Percentiles rank a stretch among this genome's conserved stretches.
phyloP scores from a whole-genome alignment of 768 basidiomycete genomes.

The Podaxis mareebaensis region DNA sequence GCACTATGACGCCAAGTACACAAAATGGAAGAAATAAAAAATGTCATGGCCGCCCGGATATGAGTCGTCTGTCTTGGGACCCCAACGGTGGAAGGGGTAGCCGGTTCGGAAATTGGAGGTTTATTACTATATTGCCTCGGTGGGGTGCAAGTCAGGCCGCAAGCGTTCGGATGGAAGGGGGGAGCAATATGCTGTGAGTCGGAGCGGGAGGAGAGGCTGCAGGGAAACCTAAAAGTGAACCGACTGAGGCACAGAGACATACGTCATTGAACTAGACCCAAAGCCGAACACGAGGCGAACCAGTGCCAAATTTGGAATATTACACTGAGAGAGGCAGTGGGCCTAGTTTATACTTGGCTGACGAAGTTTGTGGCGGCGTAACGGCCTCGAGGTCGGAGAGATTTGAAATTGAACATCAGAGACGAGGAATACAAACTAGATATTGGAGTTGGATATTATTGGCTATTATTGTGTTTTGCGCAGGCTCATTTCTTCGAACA shows the following conservation, averaged over 20 bases:
- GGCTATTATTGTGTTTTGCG: neutral
- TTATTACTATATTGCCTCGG: slow-evolving; percentile 2
- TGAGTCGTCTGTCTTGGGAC: neutral
- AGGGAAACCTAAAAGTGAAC: neutral
- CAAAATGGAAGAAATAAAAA: neutral
- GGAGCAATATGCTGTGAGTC: slow-evolving; percentile 11
- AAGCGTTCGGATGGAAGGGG: neutral
- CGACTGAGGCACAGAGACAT: neutral
- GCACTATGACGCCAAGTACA: neutral
- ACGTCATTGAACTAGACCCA: slow-evolving; percentile 9
- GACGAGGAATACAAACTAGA: neutral
- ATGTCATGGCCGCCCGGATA: neutral
- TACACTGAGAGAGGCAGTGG: slow-evolving; percentile 2
- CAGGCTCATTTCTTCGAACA: neutral
- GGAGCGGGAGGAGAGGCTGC: neutral
- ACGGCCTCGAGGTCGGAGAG: neutral
- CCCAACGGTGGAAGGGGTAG: slow-evolving; percentile 2
- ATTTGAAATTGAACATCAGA: neutral
- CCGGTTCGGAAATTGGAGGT: slow-evolving; percentile 1
- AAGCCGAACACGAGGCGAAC: slow-evolving; percentile 16
- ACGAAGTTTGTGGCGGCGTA: neutral
- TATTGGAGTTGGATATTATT: too few species aligned
- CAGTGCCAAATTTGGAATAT: neutral
- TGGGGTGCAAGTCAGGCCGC: neutral
- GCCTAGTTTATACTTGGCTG: neutral